Percentiles rank a stretch among this genome's conserved stretches.
Evolutionary conservation across 1,284 basidiomycete genomes (phyloP).

Genomic region (Melanopsichium pennsylvanicum): DNA sequence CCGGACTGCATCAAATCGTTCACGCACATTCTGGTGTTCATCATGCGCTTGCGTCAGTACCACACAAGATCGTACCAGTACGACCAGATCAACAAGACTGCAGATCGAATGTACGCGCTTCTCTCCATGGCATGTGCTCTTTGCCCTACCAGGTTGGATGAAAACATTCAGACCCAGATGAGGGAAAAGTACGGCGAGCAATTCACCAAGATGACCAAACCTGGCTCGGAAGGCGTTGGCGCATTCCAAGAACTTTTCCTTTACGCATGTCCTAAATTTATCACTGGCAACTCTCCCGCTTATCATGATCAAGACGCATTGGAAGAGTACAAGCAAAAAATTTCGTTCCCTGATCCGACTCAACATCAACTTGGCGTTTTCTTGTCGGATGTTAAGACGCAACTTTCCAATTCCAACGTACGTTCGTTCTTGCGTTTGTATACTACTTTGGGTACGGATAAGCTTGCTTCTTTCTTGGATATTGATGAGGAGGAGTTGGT

Average conservation of each 20-base stretch:
- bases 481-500: constrained; percentile 90
- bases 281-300: constrained; percentile 84
- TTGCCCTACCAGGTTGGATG: constrained; percentile 85
- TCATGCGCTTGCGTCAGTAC: constrained; percentile 73
- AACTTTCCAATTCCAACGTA: constrained; percentile 81
- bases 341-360: constrained; percentile 75
- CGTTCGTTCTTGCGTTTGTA: constrained; percentile 94
- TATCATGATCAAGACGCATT: constrained; percentile 83
- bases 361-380: constrained; percentile 85
- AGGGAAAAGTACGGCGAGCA: constrained; percentile 94
- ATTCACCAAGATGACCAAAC: constrained; percentile 80
- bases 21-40: constrained; percentile 82
- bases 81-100: constrained; percentile 96
- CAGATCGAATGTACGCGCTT: constrained; percentile 95
- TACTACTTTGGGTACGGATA: constrained; percentile 88
- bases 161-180: constrained; percentile 90
- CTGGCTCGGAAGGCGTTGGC: constrained; percentile 73
- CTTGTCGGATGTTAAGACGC: constrained; percentile 78
- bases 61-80: constrained; percentile 96
- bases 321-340: constrained; percentile 69
- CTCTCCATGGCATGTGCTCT: constrained; percentile 92
- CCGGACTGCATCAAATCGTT: constrained; percentile 93
- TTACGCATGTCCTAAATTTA: constrained; percentile 95
- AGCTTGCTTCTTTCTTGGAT: constrained; percentile 86
- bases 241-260: constrained; percentile 94